Evolutionary conservation across 306 rosid species (phyloP), one percentile per base, ranked within the genome.

Genomic region (Cotoneaster glaucophyllus): DNA sequence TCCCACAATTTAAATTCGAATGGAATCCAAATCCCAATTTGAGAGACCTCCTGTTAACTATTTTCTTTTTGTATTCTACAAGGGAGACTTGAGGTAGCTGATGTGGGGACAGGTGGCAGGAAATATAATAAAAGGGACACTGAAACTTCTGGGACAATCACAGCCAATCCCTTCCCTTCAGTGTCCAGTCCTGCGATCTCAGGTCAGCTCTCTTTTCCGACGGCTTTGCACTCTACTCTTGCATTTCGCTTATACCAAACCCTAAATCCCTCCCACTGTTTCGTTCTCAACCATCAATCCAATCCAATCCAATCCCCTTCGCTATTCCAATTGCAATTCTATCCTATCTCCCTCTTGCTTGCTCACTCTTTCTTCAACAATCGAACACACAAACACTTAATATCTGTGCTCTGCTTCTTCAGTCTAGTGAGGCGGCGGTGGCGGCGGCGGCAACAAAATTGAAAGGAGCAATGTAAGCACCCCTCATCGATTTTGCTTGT

Each of bases 371-470:
- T 25, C 19, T 25, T 12, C 62, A 57, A 10, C 26, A 57, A 12
- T 57, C n/a, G 62, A 57, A 57, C 58, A 25, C 5, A 57, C 26
- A 22, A 0, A n/a, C 63, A 57, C 71, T 74, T 81, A 74, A 72
- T 70, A 77, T 45, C 15, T 14, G 52, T 58, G 25, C 48, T 77
- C 50, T 29, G 11, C 8, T 34, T n/a, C 28, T 62, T 15, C 82
- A 90, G 92, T 90, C 58, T 86, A 79, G 59, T 92, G 93, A 67
- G 97, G 96, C 68, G 86, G 90, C 44, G 44, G 44, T 12, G 88
- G 96, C 68, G 86, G 90, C 44, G 44, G 44, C 44, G 88, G 90
- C 79, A 86, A 73, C 92, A 92, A 87, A 82, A 88, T 90, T 10
- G 91, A 82, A 14, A 88, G 63, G 74, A 92, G 91, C 65, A 90